phyloP scores from a whole-genome alignment of 768 basidiomycete genomes.

The Tulasnella sp. region DNA sequence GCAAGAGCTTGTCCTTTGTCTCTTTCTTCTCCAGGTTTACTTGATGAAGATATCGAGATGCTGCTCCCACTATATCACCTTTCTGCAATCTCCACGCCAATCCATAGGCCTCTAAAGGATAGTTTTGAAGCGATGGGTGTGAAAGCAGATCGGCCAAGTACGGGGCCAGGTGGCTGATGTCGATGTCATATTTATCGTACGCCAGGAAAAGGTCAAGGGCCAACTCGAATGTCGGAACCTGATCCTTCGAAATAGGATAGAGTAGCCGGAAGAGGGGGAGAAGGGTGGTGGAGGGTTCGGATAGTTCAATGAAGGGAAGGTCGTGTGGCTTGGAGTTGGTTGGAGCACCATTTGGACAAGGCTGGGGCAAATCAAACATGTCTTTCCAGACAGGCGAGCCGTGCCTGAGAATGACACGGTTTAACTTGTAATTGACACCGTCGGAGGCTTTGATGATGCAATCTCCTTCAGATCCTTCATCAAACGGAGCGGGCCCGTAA shows the following conservation, averaged over 20 bases:
- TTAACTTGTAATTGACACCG: not conserved
- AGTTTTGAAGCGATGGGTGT: not conserved
- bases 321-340: not conserved
- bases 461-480: not conserved
- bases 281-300: not conserved
- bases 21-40: not conserved
- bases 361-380: conserved; percentile 11
- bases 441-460: conserved; percentile 13
- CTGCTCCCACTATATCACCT: not conserved
- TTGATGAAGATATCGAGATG: not conserved
- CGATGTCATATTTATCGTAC: conserved; percentile 15
- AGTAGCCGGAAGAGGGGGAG: not conserved
- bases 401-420: not conserved
- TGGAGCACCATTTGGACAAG: not conserved
- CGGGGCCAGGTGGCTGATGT: not conserved
- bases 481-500: too few relatives aligned
- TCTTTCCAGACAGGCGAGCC: not conserved
- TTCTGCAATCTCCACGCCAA: conserved; percentile 19
- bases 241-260: not conserved
- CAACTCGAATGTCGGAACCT: not conserved
- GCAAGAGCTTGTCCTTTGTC: not conserved
- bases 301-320: conserved; percentile 12
- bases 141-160: not conserved
- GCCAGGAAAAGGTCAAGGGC: not conserved
- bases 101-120: not conserved